Percentiles rank a stretch among this genome's conserved stretches.
These are phyloP conservation scores for Dendrobium chrysotoxum DNA, from an alignment of 106 monocot genomes.

Conservation along the genomic window DNA sequence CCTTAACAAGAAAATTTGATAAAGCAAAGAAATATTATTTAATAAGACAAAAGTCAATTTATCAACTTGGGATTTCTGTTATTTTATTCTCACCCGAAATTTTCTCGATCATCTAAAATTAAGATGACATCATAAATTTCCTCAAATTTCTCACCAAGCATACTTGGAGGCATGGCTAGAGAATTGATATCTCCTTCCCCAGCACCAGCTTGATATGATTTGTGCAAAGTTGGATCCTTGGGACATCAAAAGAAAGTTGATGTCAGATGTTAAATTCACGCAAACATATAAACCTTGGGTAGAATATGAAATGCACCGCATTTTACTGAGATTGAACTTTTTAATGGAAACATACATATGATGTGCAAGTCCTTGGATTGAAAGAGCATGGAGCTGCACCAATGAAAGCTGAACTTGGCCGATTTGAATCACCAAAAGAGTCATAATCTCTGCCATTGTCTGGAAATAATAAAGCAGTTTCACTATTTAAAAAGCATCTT, in stretches of 20 bases:
- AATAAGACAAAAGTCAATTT: background rate
- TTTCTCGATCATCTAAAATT: slow-evolving; percentile 93
- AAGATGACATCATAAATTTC: slow-evolving; percentile 80
- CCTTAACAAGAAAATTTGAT: background rate
- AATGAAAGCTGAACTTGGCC: slow-evolving; percentile 7
- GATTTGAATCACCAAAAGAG: slow-evolving; percentile 4
- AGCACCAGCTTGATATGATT: slow-evolving; percentile 13
- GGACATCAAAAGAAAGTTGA: background rate
- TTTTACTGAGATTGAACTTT: background rate
- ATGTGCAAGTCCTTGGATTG: slow-evolving; percentile 33
- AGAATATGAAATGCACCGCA: background rate
- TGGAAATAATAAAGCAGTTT: slow-evolving; percentile 12
- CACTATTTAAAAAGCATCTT: background rate
- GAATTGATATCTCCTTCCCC: slow-evolving; percentile 12
- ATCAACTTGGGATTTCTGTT: background rate
- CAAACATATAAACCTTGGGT: background rate
- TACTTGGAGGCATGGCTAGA: slow-evolving; percentile 65
- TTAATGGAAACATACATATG: slow-evolving; percentile 33
- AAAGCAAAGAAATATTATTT: slow-evolving; percentile 1
- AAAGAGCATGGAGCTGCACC: slow-evolving; percentile 18
- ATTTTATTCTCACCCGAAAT: slow-evolving; percentile 70
- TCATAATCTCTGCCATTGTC: background rate
- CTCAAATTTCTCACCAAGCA: slow-evolving; percentile 56
- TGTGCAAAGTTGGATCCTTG: slow-evolving; percentile 26
- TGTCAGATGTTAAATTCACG: background rate